Percentiles rank a stretch among this genome's conserved stretches.
Evolutionary conservation across 2,329 filamentous ascomycete genomes (phyloP).

Genomic region (Venturia effusa): DNA sequence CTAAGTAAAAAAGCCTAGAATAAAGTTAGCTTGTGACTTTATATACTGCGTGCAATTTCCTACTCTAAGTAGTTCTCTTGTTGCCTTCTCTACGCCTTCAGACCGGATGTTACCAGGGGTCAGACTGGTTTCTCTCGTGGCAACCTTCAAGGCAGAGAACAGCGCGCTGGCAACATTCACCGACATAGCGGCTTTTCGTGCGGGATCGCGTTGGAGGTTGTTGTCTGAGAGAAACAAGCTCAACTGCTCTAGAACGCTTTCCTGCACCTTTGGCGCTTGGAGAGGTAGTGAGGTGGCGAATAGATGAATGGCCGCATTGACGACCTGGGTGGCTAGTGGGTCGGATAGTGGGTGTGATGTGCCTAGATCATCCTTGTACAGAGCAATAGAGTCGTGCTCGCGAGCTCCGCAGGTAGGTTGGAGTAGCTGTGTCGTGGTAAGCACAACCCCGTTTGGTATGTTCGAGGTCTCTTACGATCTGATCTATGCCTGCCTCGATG

Average conservation of each 20-base stretch:
- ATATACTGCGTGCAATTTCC: neutral
- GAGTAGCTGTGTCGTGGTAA: slow-evolving; percentile 22
- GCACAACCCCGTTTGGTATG: neutral
- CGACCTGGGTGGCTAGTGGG: slow-evolving; percentile 81
- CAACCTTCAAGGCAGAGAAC: slow-evolving; percentile 69
- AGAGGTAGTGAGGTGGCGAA: slow-evolving; percentile 87
- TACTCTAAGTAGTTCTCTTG: slow-evolving; percentile 58
- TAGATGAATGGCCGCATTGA: slow-evolving; percentile 85
- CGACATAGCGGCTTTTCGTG: slow-evolving; percentile 78
- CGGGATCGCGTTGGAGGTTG: slow-evolving; percentile 71
- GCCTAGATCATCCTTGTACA: slow-evolving; percentile 54
- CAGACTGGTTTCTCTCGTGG: slow-evolving; percentile 68
- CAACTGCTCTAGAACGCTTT: slow-evolving; percentile 90
- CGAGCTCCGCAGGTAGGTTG: slow-evolving; percentile 68
- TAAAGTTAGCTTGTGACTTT: neutral
- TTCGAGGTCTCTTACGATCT: slow-evolving; percentile 22
- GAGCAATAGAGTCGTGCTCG: slow-evolving; percentile 77
- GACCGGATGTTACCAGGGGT: slow-evolving; percentile 63
- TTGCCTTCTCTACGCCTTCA: slow-evolving; percentile 62
- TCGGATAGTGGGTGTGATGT: slow-evolving; percentile 48
- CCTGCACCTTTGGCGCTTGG: slow-evolving; percentile 83
- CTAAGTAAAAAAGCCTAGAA: slow-evolving; percentile 57
- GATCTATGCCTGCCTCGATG: slow-evolving; percentile 54
- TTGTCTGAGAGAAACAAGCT: slow-evolving; percentile 77
- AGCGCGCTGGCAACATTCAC: slow-evolving; percentile 83